Evolutionary conservation across 202 grass and related monocot genomes (phyloP).

Genomic region (Brachypodium distachyon): DNA sequence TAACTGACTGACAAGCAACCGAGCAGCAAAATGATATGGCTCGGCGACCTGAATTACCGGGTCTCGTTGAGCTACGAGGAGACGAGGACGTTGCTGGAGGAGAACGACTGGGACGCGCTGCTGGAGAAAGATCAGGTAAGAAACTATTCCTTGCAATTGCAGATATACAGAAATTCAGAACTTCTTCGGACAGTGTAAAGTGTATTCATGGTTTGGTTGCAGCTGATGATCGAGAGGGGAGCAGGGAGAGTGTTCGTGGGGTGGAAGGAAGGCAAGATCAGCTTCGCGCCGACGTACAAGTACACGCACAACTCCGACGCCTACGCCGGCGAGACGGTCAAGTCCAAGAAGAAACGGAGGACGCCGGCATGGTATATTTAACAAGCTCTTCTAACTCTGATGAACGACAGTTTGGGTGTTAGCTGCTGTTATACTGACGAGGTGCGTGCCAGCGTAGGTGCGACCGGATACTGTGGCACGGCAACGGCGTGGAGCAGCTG

Average conservation of each 20-base stretch:
- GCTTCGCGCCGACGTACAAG: slow-evolving; percentile 95
- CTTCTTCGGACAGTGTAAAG: background rate
- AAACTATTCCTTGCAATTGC: background rate
- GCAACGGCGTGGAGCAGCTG: slow-evolving; percentile 72
- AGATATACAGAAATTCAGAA: background rate
- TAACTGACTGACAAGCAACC: background rate
- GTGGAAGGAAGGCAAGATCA: slow-evolving; percentile 89
- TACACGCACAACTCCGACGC: slow-evolving; percentile 87
- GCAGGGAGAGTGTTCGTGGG: slow-evolving; percentile 83
- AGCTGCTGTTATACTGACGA: too few relatives aligned
- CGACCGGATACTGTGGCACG: slow-evolving; percentile 91
- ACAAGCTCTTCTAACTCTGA: too few relatives aligned
- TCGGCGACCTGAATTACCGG: slow-evolving; percentile 88
- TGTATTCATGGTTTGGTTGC: background rate
- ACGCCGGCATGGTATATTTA: slow-evolving; percentile 89
- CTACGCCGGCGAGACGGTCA: slow-evolving; percentile 77
- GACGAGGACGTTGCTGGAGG: slow-evolving; percentile 65
- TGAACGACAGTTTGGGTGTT: too few relatives aligned
- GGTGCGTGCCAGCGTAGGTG: slow-evolving; percentile 39
- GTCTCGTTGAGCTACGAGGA: slow-evolving; percentile 76
- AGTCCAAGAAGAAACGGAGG: slow-evolving; percentile 84
- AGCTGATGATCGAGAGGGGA: slow-evolving; percentile 72
- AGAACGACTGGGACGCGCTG: slow-evolving; percentile 81
- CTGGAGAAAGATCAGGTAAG: slow-evolving; percentile 77
- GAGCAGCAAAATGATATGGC: slow-evolving; percentile 68